phyloP scores from a whole-genome alignment of 148 eudicot genomes.

The Tetragonia tetragonoides region DNA sequence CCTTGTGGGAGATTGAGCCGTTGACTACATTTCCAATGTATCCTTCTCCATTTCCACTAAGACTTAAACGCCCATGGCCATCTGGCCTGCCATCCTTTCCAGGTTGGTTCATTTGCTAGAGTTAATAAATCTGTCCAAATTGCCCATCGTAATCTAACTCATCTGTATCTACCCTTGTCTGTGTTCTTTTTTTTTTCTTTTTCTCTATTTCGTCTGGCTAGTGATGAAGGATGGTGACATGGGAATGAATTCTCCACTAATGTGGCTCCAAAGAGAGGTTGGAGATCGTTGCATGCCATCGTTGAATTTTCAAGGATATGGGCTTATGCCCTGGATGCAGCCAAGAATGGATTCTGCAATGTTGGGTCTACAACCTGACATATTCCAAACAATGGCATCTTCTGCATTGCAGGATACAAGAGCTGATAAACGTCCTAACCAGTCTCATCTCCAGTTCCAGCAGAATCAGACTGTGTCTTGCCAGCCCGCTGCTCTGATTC shows the following conservation, averaged over 20 bases:
- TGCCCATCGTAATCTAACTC: conserved; percentile 7
- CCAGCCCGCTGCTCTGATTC: conserved; percentile 34
- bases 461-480: conserved; percentile 44
- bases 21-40: conserved; percentile 86
- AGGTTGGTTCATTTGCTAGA: conserved; percentile 32
- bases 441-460: conserved; percentile 54
- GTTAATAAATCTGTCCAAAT: background rate
- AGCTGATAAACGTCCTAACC: conserved; percentile 51
- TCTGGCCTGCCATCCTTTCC: conserved; percentile 57
- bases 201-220: conserved; percentile 23
- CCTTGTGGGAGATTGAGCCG: conserved; percentile 86
- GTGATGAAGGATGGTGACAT: conserved; percentile 60
- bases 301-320: conserved; percentile 70
- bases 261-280: conserved; percentile 69
- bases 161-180: background rate
- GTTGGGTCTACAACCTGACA: conserved; percentile 55
- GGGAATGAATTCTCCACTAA: conserved; percentile 57
- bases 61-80: conserved; percentile 83
- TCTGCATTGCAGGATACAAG: conserved; percentile 62
- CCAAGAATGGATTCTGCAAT: conserved; percentile 66
- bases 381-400: conserved; percentile 66
- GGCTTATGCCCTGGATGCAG: conserved; percentile 71
- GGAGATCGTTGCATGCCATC: conserved; percentile 49
- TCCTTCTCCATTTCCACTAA: conserved; percentile 68
- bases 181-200: background rate